phyloP scores from a whole-genome alignment of 768 basidiomycete genomes.

The Amylocystis lapponica region DNA sequence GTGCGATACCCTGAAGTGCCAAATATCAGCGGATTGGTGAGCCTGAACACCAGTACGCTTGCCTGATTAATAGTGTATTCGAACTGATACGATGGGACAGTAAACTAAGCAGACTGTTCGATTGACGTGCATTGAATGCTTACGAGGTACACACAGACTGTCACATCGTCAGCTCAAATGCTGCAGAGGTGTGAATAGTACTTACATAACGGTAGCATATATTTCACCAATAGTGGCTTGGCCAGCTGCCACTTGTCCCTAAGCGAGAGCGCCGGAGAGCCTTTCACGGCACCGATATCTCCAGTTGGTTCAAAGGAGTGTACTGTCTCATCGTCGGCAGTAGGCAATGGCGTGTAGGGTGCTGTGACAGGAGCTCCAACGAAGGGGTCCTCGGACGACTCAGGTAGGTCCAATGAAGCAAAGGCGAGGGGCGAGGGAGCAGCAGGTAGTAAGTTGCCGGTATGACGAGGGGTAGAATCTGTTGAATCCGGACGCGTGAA shows the following conservation, averaged over 20 bases:
- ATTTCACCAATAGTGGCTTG: constrained; percentile 70
- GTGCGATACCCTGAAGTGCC: constrained; percentile 69
- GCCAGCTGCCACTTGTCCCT: constrained; percentile 79
- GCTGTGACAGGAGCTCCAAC: constrained; percentile 4
- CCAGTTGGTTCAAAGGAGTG: neutral
- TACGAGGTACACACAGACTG: constrained; percentile 61
- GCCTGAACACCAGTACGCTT: too few species aligned
- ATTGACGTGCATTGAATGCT: constrained; percentile 20
- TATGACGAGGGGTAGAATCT: constrained; percentile 82
- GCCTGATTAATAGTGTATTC: constrained; percentile 92
- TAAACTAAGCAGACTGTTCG: constrained; percentile 31
- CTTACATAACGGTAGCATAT: constrained; percentile 93
- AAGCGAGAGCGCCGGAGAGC: constrained; percentile 48
- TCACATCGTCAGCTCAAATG: neutral
- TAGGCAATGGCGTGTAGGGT: constrained; percentile 33
- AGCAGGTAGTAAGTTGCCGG: constrained; percentile 74
- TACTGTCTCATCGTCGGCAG: constrained; percentile 17
- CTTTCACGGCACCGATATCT: constrained; percentile 19
- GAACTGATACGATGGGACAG: constrained; percentile 50
- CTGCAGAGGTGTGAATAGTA: constrained; percentile 8
- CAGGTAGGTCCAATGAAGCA: constrained; percentile 23
- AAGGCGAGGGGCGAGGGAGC: constrained; percentile 55
- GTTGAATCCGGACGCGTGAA: neutral
- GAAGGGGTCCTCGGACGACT: constrained; percentile 3
- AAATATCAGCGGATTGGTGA: too few species aligned